These are phyloP conservation scores for Colletotrichum endophyticum DNA, from an alignment of 2,329 filamentous ascomycete species.

Conservation along the genomic window DNA sequence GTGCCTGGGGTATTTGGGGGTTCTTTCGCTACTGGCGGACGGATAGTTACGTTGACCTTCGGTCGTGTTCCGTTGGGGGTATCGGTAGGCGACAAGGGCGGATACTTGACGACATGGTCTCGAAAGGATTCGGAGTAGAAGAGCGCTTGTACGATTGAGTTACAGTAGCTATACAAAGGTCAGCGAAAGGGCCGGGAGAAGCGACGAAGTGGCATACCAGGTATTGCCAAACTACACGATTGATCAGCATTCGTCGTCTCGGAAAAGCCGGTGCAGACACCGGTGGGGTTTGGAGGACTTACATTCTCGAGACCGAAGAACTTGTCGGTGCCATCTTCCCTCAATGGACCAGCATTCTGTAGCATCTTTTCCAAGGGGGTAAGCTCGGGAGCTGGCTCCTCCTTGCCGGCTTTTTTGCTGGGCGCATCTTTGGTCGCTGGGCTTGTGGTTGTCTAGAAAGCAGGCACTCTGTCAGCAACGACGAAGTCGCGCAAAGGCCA, in stretches of 20 bases:
- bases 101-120: slow-evolving; percentile 92
- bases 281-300: slow-evolving; percentile 43
- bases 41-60: slow-evolving; percentile 66
- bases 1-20: slow-evolving; percentile 38
- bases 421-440: slow-evolving; percentile 50
- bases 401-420: slow-evolving; percentile 63
- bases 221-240: slow-evolving; percentile 87
- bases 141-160: slow-evolving; percentile 96
- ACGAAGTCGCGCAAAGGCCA: slow-evolving; percentile 2
- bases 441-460: slow-evolving; percentile 47
- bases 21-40: slow-evolving; percentile 58
- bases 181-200: not conserved
- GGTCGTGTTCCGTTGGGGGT: slow-evolving; percentile 64
- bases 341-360: slow-evolving; percentile 78
- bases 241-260: slow-evolving; percentile 36
- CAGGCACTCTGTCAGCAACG: slow-evolving; percentile 27
- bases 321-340: slow-evolving; percentile 91
- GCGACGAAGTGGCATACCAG: slow-evolving; percentile 66
- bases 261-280: slow-evolving; percentile 1
- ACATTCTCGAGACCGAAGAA: slow-evolving; percentile 99
- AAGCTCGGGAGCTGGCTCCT: slow-evolving; percentile 61
- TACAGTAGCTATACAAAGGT: slow-evolving; percentile 77
- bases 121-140: slow-evolving; percentile 96
- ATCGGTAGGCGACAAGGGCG: slow-evolving; percentile 72
- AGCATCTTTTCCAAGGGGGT: slow-evolving; percentile 78